phyloP scores from a whole-genome alignment of 2,329 filamentous ascomycete genomes.

The Epichloe sylvatica region DNA sequence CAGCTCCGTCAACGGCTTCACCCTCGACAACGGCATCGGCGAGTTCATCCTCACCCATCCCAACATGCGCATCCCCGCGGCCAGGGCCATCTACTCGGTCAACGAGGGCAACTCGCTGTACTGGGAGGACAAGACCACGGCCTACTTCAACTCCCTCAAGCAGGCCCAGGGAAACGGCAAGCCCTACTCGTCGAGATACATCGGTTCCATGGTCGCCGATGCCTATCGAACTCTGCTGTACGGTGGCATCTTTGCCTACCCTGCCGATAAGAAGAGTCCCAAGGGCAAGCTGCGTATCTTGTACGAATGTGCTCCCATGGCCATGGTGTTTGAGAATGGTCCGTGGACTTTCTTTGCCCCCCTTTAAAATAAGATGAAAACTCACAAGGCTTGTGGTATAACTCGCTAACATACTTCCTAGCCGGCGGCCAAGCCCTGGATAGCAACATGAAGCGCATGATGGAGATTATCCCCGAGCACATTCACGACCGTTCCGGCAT shows the following conservation, averaged over 20 bases:
- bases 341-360: conserved; percentile 22
- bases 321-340: conserved; percentile 98
- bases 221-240: conserved; percentile 92
- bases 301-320: conserved; percentile 96
- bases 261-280: conserved; percentile 92
- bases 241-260: conserved; percentile 94
- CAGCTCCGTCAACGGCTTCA: conserved; percentile 90
- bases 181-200: conserved; percentile 90
- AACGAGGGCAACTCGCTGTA: conserved; percentile 98
- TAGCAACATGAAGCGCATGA: conserved; percentile 80
- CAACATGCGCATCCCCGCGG: conserved; percentile 73
- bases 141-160: conserved; percentile 85
- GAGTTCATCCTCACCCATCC: conserved; percentile 99
- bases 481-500: conserved; percentile 96
- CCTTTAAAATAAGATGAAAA: no score
- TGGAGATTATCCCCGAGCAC: conserved; percentile 74
- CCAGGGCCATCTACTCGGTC: conserved; percentile 84
- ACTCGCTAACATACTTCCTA: conserved; percentile 25
- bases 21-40: conserved; percentile 86
- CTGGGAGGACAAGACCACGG: conserved; percentile 79
- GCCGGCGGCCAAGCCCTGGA: conserved; percentile 87
- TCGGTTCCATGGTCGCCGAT: conserved; percentile 96
- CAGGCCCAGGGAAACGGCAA: conserved; percentile 59
- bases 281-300: conserved; percentile 96
- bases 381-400: not conserved